phyloP scores from a whole-genome alignment of 768 basidiomycete species.

The Galerina sulciceps region DNA sequence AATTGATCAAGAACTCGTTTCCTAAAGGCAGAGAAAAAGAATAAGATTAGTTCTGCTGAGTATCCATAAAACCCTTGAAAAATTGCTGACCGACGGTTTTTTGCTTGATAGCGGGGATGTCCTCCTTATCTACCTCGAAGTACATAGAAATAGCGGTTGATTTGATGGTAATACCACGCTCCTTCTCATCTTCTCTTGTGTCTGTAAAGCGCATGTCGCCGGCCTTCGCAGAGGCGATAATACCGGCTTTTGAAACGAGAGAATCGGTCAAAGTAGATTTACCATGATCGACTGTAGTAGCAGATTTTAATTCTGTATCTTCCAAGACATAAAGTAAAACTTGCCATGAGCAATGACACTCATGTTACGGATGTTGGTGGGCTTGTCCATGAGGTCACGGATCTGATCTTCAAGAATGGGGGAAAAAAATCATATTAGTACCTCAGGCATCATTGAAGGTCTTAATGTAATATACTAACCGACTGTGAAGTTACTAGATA shows the following conservation, averaged over 20 bases:
- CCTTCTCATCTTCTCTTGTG: slow-evolving; percentile 97
- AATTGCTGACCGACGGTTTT: slow-evolving; percentile 80
- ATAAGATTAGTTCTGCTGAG: slow-evolving; percentile 11
- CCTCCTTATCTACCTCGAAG: slow-evolving; percentile 93
- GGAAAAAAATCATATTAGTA: slow-evolving; percentile 17
- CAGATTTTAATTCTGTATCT: background rate
- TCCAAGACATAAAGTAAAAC: slow-evolving; percentile 29
- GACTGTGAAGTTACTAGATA: slow-evolving; percentile 83
- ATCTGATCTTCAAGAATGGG: slow-evolving; percentile 71
- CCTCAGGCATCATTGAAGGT: background rate
- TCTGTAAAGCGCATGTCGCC: slow-evolving; percentile 98
- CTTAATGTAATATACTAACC: slow-evolving; percentile 50
- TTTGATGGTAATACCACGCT: slow-evolving; percentile 99
- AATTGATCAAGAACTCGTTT: slow-evolving; percentile 98
- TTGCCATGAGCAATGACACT: slow-evolving; percentile 90
- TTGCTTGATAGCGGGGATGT: slow-evolving; percentile 84
- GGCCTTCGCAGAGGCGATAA: slow-evolving; percentile 92
- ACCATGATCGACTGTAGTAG: slow-evolving; percentile 90
- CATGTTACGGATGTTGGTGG: slow-evolving; percentile 95
- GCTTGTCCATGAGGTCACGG: slow-evolving; percentile 84
- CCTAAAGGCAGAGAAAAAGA: slow-evolving; percentile 45
- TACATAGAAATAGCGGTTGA: slow-evolving; percentile 99
- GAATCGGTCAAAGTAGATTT: slow-evolving; percentile 99
- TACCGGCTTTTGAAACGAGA: slow-evolving; percentile 98
- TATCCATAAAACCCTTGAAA: background rate